Evolutionary conservation across 163 green algal species (phyloP).

Genomic region (Scenedesmus sp.): DNA sequence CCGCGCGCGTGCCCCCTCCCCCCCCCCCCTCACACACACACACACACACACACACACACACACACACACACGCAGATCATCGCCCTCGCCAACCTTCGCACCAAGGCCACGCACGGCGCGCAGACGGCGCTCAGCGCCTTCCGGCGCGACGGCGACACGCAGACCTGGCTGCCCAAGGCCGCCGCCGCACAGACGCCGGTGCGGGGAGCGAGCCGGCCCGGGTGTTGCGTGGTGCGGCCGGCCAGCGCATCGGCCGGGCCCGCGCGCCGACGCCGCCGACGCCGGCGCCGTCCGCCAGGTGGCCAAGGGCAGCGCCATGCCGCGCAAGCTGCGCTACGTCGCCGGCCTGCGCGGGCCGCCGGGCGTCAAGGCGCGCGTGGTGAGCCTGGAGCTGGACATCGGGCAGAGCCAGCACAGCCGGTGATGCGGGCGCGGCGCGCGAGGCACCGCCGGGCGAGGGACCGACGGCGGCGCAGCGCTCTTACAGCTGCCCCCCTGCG

Average conservation of each 20-base stretch:
- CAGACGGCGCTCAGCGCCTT: slow-evolving; percentile 79
- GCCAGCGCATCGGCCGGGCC: too few species aligned
- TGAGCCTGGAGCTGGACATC: slow-evolving; percentile 79
- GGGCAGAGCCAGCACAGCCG: slow-evolving; percentile 73
- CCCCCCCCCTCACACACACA: too few species aligned
- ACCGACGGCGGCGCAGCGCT: too few species aligned
- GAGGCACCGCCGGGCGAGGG: too few species aligned
- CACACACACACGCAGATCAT: slow-evolving; percentile 59
- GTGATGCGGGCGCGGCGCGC: too few species aligned
- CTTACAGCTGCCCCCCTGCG: too few species aligned
- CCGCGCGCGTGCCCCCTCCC: too few species aligned
- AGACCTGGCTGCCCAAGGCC: slow-evolving; percentile 75
- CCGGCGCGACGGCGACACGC: slow-evolving; percentile 71
- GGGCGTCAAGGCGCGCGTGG: slow-evolving; percentile 57
- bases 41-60: too few species aligned
- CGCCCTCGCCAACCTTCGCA: slow-evolving; percentile 72
- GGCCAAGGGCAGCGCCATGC: slow-evolving; percentile 79
- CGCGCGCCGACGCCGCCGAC: too few species aligned
- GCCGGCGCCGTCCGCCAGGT: too few species aligned
- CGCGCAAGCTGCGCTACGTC: slow-evolving; percentile 76
- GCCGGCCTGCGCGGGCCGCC: slow-evolving; percentile 70
- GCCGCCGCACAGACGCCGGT: slow-evolving; percentile 59
- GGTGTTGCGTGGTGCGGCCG: background rate
- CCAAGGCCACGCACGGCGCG: slow-evolving; percentile 71
- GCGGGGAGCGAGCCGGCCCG: background rate